Evolutionary conservation across 2,329 filamentous ascomycete species (phyloP).

Genomic region (Raffaelea albimanens): DNA sequence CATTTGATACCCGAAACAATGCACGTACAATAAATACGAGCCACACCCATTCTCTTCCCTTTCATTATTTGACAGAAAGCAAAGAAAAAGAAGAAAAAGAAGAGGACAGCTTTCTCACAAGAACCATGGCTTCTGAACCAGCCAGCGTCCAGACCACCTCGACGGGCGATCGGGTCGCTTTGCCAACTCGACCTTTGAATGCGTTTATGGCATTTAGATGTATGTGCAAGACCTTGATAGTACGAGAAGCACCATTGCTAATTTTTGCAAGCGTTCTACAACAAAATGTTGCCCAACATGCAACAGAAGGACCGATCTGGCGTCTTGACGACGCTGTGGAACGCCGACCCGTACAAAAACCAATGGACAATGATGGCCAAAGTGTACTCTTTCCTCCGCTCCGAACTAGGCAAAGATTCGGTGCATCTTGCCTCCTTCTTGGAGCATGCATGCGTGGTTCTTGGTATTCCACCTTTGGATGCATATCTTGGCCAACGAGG

Average conservation of each 20-base stretch:
- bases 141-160: too few species aligned
- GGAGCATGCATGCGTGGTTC: background rate
- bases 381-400: background rate
- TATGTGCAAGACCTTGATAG: conserved; percentile 5
- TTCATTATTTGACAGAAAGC: too few species aligned
- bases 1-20: background rate
- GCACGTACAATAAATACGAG: too few species aligned
- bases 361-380: conserved; percentile 3
- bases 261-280: conserved; percentile 14
- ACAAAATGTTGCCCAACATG: conserved; percentile 11
- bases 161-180: too few species aligned
- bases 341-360: background rate
- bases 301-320: conserved; percentile 4
- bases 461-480: background rate
- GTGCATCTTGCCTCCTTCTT: background rate
- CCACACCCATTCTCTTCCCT: too few species aligned
- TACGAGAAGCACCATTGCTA: too few species aligned
- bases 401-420: background rate
- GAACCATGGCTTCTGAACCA: too few species aligned
- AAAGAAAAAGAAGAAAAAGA: too few species aligned
- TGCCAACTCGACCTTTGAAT: conserved; percentile 14
- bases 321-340: background rate
- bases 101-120: too few species aligned
- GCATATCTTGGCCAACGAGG: background rate
- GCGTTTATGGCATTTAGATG: conserved; percentile 18